Evolutionary conservation across 371 early-diverging fungal genomes (phyloP).

Genomic region (Smittium mucronatum): DNA sequence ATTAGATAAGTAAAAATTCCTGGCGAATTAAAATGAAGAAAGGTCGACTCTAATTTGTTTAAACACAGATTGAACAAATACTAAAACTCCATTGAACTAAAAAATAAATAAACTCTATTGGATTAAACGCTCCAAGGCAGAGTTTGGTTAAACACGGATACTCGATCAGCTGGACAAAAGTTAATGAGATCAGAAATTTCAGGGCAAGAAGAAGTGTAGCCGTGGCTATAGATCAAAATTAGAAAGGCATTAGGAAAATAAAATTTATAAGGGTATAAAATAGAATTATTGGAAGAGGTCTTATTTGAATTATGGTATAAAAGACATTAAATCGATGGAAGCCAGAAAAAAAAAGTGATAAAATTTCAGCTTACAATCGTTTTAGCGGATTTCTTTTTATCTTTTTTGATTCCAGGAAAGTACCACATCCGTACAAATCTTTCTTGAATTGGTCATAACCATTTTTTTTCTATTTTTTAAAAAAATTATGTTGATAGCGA

Average conservation of each 20-base stretch:
- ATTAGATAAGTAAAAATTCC: no score
- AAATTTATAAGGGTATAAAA: background rate
- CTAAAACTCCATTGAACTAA: background rate
- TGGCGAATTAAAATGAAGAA: no score
- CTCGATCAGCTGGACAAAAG: conserved; percentile 18
- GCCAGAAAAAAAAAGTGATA: background rate
- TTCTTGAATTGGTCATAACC: conserved; percentile 24
- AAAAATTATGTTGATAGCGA: no score
- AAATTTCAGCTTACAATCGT: conserved; percentile 9
- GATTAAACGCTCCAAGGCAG: conserved; percentile 3
- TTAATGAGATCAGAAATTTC: conserved; percentile 23
- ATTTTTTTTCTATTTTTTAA: conserved; percentile 14
- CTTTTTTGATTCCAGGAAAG: conserved; percentile 20
- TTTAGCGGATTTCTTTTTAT: conserved; percentile 24
- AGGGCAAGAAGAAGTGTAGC: conserved; percentile 27
- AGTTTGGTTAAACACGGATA: background rate
- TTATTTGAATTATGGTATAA: no score
- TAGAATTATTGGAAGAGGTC: no score
- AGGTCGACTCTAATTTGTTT: no score
- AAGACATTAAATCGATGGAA: no score
- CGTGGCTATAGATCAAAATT: no score
- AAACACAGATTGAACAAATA: no score
- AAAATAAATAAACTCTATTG: background rate
- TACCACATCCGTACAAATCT: conserved; percentile 32
- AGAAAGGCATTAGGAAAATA: no score